phyloP scores from a whole-genome alignment of 345 rosid species.

The Populus ilicifolia region DNA sequence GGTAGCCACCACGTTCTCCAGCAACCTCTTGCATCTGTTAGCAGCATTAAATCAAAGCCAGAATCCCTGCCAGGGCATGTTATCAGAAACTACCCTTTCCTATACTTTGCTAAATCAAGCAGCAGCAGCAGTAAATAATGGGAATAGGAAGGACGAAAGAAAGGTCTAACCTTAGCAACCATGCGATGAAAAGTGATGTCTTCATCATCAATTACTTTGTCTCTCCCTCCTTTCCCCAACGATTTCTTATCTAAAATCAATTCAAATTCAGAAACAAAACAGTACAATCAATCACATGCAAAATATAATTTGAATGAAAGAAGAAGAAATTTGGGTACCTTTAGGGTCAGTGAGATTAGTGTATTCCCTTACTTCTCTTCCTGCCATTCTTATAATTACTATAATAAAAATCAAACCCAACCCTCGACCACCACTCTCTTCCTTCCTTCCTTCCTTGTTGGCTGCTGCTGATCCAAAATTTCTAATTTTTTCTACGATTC shows the following conservation, averaged over 20 bases:
- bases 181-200: conserved; percentile 94
- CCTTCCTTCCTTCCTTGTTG: too few relatives aligned
- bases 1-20: conserved; percentile 99
- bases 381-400: conserved; percentile 50
- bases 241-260: conserved; percentile 59
- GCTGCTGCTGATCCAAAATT: too few relatives aligned
- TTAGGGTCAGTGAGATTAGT: conserved; percentile 94
- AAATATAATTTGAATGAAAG: background rate
- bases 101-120: too few relatives aligned
- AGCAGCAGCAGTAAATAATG: too few relatives aligned
- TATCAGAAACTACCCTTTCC: conserved; percentile 51
- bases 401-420: too few relatives aligned
- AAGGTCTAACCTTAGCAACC: conserved; percentile 95
- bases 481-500: too few relatives aligned
- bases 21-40: conserved; percentile 99
- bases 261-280: background rate
- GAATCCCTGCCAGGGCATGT: conserved; percentile 99
- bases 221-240: conserved; percentile 76
- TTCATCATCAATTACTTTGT: conserved; percentile 78
- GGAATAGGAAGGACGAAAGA: conserved; percentile 46
- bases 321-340: conserved; percentile 33
- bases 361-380: conserved; percentile 94
- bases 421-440: too few relatives aligned
- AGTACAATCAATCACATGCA: background rate
- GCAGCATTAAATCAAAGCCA: conserved; percentile 64